phyloP scores from a whole-genome alignment of 345 rosid genomes.

The Melaleuca alternifolia region DNA sequence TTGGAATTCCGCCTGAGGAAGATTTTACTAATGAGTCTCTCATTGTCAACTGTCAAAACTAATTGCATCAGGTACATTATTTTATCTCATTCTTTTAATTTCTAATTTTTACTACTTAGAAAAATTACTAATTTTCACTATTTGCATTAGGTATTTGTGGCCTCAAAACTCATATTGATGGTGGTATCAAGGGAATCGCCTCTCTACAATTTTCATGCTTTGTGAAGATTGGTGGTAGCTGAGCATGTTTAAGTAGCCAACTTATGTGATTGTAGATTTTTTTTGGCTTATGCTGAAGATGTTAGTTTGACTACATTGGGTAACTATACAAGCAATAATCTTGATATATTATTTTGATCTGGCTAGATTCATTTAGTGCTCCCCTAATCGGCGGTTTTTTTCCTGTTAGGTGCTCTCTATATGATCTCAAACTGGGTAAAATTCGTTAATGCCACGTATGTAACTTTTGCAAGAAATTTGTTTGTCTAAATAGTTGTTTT shows the following conservation, averaged over 20 bases:
- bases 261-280: not conserved
- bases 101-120: too few relatives aligned
- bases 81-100: too few relatives aligned
- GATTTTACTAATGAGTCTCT: too few relatives aligned
- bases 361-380: not conserved
- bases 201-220: too few relatives aligned
- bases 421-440: not conserved
- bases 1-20: too few relatives aligned
- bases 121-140: too few relatives aligned
- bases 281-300: not conserved
- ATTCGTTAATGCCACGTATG: not conserved
- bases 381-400: not conserved
- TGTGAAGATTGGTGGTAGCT: too few relatives aligned
- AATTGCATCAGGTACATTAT: too few relatives aligned
- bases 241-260: not conserved
- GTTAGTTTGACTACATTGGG: not conserved
- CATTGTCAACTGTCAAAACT: too few relatives aligned
- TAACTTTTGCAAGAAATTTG: not conserved
- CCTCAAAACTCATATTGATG: too few relatives aligned
- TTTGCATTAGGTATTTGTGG: too few relatives aligned
- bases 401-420: not conserved
- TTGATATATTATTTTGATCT: not conserved
- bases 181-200: too few relatives aligned
- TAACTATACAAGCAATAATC: not conserved
- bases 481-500: not conserved